Evolutionary conservation across 345 rosid genomes (phyloP).

Genomic region (Dovyalis caffra): DNA sequence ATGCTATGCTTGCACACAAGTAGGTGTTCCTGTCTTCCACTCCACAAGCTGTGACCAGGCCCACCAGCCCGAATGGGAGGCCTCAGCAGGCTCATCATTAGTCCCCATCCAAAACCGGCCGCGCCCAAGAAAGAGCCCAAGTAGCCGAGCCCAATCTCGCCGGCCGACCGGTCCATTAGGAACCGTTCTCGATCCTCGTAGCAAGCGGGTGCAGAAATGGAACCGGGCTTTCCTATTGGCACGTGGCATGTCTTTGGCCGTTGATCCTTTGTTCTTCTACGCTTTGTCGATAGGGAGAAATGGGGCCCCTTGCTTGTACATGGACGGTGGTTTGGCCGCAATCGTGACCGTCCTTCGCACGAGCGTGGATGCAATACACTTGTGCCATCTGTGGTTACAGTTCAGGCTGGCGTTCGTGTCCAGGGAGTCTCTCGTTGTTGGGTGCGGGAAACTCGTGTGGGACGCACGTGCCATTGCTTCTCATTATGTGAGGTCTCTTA

Average conservation of each 20-base stretch:
- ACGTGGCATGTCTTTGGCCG: slow-evolving; percentile 72
- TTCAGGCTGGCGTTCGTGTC: slow-evolving; percentile 80
- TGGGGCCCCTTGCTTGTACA: slow-evolving; percentile 64
- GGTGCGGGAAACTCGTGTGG: slow-evolving; percentile 96
- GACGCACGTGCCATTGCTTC: slow-evolving; percentile 71
- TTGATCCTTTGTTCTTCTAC: slow-evolving; percentile 88
- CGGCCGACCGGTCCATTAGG: slow-evolving; percentile 38
- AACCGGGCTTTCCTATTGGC: slow-evolving; percentile 69
- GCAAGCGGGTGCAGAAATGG: slow-evolving; percentile 66
- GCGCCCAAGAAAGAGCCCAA: slow-evolving; percentile 4
- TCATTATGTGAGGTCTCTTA: slow-evolving; percentile 61
- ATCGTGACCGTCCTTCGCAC: slow-evolving; percentile 70
- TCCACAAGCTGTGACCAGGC: slow-evolving; percentile 93
- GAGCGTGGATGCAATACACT: slow-evolving; percentile 59
- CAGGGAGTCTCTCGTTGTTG: slow-evolving; percentile 75
- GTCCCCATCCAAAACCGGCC: slow-evolving; percentile 66
- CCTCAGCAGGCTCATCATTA: slow-evolving; percentile 86
- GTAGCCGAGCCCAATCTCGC: background rate
- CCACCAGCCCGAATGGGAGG: slow-evolving; percentile 90
- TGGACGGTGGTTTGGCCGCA: slow-evolving; percentile 72
- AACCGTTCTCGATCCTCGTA: slow-evolving; percentile 62
- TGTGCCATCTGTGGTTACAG: slow-evolving; percentile 76
- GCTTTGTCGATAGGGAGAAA: slow-evolving; percentile 56
- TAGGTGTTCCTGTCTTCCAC: slow-evolving; percentile 87
- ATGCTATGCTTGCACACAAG: slow-evolving; percentile 94